Evolutionary conservation across 2,329 filamentous ascomycete species (phyloP).

Genomic region (Apiospora arundinis): DNA sequence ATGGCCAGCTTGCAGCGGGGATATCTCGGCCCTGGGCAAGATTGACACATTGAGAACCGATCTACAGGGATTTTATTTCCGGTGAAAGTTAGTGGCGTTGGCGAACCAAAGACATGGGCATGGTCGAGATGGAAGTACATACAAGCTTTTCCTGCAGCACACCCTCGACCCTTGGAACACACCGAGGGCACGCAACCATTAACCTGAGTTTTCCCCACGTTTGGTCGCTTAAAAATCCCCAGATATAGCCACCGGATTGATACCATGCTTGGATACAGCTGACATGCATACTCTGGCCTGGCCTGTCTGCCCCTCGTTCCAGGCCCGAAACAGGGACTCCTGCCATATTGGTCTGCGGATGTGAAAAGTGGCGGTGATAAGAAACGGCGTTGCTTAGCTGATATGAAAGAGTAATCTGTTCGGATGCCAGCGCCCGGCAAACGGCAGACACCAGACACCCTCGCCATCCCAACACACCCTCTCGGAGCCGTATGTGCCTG

Average conservation of each 20-base stretch:
- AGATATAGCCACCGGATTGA: neutral
- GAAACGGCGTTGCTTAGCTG: neutral
- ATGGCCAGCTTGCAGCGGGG: neutral
- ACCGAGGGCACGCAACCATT: neutral
- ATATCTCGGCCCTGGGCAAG: neutral
- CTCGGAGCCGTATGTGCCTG: conserved; percentile 1
- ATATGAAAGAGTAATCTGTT: conserved; percentile 6
- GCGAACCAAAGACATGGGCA: neutral
- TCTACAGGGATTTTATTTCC: conserved; percentile 9
- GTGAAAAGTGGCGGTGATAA: neutral
- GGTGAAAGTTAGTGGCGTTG: conserved; percentile 1
- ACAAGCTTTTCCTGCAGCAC: conserved; percentile 16
- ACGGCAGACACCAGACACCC: neutral
- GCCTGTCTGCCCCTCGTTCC: neutral
- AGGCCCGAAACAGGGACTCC: conserved; percentile 8
- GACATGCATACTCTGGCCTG: conserved; percentile 1
- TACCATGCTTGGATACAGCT: neutral
- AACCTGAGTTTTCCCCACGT: neutral
- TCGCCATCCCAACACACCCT: neutral
- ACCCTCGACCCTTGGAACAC: neutral
- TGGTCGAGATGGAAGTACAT: conserved; percentile 4
- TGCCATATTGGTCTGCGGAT: neutral
- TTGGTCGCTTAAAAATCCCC: neutral
- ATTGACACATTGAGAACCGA: conserved; percentile 8
- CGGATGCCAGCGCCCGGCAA: neutral